phyloP scores from a whole-genome alignment of 495 filamentous ascomycete species.

The Umbilicaria muhlenbergii region DNA sequence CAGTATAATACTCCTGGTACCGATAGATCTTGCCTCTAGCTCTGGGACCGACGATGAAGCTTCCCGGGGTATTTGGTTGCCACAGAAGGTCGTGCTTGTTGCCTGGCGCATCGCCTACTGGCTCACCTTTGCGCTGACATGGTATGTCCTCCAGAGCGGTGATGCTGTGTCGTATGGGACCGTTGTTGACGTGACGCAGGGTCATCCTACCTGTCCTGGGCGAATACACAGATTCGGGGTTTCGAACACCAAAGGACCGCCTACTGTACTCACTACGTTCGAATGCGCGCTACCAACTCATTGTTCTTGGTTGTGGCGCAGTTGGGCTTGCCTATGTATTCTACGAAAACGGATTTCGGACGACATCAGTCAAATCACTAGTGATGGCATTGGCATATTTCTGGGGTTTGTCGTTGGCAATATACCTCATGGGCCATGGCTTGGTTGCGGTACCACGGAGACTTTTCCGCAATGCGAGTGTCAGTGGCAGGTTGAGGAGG shows the following conservation, averaged over 20 bases:
- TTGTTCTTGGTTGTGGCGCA: conserved; percentile 52
- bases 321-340: conserved; percentile 75
- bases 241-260: conserved; percentile 67
- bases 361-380: conserved; percentile 53
- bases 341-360: conserved; percentile 55
- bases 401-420: conserved; percentile 80
- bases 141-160: conserved; percentile 33
- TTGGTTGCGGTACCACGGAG: conserved; percentile 78
- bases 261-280: conserved; percentile 67
- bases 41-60: conserved; percentile 50
- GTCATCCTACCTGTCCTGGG: conserved; percentile 84
- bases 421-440: conserved; percentile 95
- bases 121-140: conserved; percentile 89
- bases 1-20: conserved; percentile 86
- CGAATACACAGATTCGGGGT: conserved; percentile 86
- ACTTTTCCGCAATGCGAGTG: conserved; percentile 59
- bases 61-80: conserved; percentile 50
- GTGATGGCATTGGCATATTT: conserved; percentile 89
- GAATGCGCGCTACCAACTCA: conserved; percentile 78
- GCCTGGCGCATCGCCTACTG: conserved; percentile 92
- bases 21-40: conserved; percentile 87
- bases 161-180: conserved; percentile 1
- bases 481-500: conserved; percentile 51
- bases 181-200: conserved; percentile 28
- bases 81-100: conserved; percentile 55